A percentile compares a stretch with the other conserved stretches of the same genome.
phyloP scores from a whole-genome alignment of 805 yeast species.

The Alloascoidea hylecoeti region DNA sequence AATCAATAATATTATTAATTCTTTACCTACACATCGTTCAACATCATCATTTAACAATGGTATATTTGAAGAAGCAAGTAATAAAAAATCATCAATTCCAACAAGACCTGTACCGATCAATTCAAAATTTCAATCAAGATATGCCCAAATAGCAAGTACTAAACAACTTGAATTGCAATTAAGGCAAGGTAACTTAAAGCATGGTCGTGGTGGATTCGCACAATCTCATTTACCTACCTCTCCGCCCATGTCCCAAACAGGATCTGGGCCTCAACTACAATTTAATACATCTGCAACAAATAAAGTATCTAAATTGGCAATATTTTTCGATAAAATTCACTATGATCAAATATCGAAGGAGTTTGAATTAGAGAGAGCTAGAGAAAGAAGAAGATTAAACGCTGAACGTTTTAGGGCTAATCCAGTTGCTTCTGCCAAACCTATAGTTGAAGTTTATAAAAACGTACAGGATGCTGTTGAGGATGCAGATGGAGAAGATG shows the following conservation, averaged over 20 bases:
- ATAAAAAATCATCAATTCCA: background rate
- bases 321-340: slow-evolving; percentile 58
- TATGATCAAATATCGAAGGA: slow-evolving; percentile 72
- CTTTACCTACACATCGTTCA: too few relatives aligned
- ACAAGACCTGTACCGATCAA: background rate
- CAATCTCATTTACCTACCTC: background rate
- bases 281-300: slow-evolving; percentile 14
- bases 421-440: slow-evolving; percentile 63
- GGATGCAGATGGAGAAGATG: slow-evolving; percentile 21
- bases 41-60: slow-evolving; percentile 1
- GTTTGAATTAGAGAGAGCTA: slow-evolving; percentile 76
- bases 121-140: background rate
- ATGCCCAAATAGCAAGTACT: slow-evolving; percentile 7
- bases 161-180: slow-evolving; percentile 12
- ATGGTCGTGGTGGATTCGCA: background rate
- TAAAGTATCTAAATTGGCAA: slow-evolving; percentile 53
- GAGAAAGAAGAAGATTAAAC: slow-evolving; percentile 51
- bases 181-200: slow-evolving; percentile 5
- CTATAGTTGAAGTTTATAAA: slow-evolving; percentile 83
- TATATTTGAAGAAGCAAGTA: slow-evolving; percentile 1
- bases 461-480: slow-evolving; percentile 82
- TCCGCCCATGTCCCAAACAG: background rate
- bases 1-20: too few relatives aligned
- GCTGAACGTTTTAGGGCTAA: slow-evolving; percentile 48
- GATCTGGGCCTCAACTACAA: too few relatives aligned